These are phyloP conservation scores for Backusella parvicylindrica DNA, from an alignment of 192 early-diverging fungal genomes.

Conservation along the genomic window DNA sequence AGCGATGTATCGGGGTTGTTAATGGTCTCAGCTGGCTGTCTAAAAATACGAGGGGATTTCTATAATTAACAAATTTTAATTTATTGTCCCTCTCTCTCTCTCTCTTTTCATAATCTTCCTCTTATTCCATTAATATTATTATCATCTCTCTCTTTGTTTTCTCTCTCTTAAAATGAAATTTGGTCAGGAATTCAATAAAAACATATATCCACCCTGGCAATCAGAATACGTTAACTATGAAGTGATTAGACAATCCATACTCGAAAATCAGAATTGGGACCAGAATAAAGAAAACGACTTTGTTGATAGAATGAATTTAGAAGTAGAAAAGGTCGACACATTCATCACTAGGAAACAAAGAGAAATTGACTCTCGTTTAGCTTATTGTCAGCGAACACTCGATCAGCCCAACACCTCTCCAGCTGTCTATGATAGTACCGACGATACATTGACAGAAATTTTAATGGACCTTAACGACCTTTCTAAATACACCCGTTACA, in stretches of 20 bases:
- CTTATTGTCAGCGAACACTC: conserved; percentile 56
- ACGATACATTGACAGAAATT: conserved; percentile 36
- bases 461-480: conserved; percentile 33
- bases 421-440: conserved; percentile 29
- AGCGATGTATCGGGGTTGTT: neutral
- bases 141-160: neutral
- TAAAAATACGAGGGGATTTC: conserved; percentile 8
- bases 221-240: conserved; percentile 84
- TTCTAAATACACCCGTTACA: conserved; percentile 41
- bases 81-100: neutral
- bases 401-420: conserved; percentile 31
- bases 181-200: conserved; percentile 69
- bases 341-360: conserved; percentile 72
- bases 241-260: conserved; percentile 73
- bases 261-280: conserved; percentile 56
- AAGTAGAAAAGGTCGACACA: conserved; percentile 76
- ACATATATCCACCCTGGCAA: conserved; percentile 72
- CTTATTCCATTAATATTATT: neutral
- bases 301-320: conserved; percentile 74
- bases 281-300: conserved; percentile 85
- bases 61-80: neutral
- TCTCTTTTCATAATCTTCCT: conserved; percentile 2
- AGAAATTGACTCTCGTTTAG: conserved; percentile 72
- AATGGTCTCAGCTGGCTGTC: neutral
- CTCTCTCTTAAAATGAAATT: conserved; percentile 73